Evolutionary conservation across 352 stramenopile genomes (phyloP).

Genomic region (Phytophthora agathidicida): DNA sequence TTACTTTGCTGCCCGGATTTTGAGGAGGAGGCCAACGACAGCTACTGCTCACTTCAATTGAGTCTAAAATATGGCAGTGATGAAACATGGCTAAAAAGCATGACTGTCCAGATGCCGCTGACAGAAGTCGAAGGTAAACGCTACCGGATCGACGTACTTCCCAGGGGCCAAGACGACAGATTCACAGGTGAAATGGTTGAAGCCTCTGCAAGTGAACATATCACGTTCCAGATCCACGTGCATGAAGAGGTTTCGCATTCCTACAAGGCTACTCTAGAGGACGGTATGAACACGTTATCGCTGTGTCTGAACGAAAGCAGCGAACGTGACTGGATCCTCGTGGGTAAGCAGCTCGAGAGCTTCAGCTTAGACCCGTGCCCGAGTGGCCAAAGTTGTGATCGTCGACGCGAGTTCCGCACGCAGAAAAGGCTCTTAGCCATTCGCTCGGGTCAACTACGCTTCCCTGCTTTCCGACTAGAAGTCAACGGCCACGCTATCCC

Average conservation of each 20-base stretch:
- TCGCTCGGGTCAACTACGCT: constrained; percentile 50
- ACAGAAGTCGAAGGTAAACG: constrained; percentile 27
- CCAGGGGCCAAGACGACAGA: constrained; percentile 15
- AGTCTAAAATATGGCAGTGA: constrained; percentile 16
- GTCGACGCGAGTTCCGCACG: constrained; percentile 36
- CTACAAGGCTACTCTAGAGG: neutral
- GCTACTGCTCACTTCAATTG: constrained; percentile 25
- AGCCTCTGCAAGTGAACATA: constrained; percentile 40
- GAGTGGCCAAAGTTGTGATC: constrained; percentile 7
- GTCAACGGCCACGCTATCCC: constrained; percentile 20
- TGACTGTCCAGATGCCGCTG: constrained; percentile 38
- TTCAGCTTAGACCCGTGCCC: constrained; percentile 34
- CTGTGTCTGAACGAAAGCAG: constrained; percentile 60
- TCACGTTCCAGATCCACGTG: constrained; percentile 56
- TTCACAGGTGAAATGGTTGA: constrained; percentile 16
- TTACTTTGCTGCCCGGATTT: constrained; percentile 24
- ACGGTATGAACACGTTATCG: constrained; percentile 21
- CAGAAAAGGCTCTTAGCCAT: constrained; percentile 57
- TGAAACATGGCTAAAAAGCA: constrained; percentile 20
- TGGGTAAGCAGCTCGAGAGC: constrained; percentile 66
- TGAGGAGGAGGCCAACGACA: constrained; percentile 8
- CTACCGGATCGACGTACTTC: constrained; percentile 53
- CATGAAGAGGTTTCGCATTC: constrained; percentile 22
- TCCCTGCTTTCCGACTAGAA: constrained; percentile 58
- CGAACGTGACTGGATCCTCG: constrained; percentile 68